A percentile compares a stretch with the other conserved stretches of the same genome.
Evolutionary conservation across 2,329 filamentous ascomycete species (phyloP).

Genomic region (Bipolaris sorokiniana): DNA sequence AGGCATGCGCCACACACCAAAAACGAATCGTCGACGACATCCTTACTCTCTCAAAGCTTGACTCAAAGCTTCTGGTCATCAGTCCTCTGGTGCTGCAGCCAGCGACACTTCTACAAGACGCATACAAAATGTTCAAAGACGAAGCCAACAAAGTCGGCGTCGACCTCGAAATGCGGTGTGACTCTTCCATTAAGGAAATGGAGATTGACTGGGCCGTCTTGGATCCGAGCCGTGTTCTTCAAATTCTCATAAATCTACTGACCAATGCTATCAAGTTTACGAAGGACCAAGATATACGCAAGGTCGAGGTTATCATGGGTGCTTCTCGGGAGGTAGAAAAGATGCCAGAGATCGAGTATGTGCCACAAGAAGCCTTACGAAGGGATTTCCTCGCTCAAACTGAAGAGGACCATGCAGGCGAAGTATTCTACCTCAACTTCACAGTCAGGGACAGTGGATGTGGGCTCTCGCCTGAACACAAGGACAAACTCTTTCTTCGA

Average conservation of each 20-base stretch:
- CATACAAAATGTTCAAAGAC: conserved; percentile 32
- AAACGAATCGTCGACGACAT: conserved; percentile 39
- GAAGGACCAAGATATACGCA: conserved; percentile 10
- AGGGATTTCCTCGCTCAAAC: conserved; percentile 2
- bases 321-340: conserved; percentile 7
- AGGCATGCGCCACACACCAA: conserved; percentile 38
- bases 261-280: conserved; percentile 46
- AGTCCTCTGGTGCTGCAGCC: conserved; percentile 27
- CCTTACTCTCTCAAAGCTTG: conserved; percentile 27
- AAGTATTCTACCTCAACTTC: conserved; percentile 18
- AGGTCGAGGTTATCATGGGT: conserved; percentile 12
- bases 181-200: conserved; percentile 18
- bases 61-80: conserved; percentile 31
- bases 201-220: conserved; percentile 21
- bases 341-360: conserved; percentile 10
- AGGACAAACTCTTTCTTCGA: conserved; percentile 27
- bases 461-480: conserved; percentile 15
- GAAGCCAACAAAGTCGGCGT: conserved; percentile 26
- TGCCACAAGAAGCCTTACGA: conserved; percentile 6
- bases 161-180: conserved; percentile 12
- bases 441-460: conserved; percentile 14
- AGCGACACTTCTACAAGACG: conserved; percentile 20
- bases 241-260: conserved; percentile 40
- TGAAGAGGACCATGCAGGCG: conserved; percentile 12
- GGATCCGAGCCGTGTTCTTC: conserved; percentile 23